Conservation (phyloP, 768 basidiomycete species). For the Pholiota conissans region DNA sequence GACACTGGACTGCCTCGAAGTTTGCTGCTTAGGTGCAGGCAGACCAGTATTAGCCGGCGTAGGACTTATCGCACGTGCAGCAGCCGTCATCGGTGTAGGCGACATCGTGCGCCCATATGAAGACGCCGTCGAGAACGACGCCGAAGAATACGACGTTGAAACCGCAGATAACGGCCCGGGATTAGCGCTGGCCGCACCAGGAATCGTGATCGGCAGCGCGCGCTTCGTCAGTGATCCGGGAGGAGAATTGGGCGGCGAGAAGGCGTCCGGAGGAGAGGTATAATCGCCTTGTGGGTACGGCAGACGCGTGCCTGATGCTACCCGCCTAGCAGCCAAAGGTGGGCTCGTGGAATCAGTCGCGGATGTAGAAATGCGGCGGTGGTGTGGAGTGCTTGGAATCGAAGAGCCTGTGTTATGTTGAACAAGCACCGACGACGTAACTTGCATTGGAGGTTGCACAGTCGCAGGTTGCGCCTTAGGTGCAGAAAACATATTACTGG, state of each 20-base stretch:
- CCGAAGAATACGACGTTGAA: slow-evolving; percentile 19
- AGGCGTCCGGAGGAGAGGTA: slow-evolving; percentile 57
- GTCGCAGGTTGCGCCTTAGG: slow-evolving; percentile 48
- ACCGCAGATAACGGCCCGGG: slow-evolving; percentile 18
- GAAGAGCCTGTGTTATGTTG: slow-evolving; percentile 28
- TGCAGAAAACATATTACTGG: slow-evolving; percentile 49
- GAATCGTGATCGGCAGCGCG: slow-evolving; percentile 48
- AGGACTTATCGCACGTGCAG: slow-evolving; percentile 22
- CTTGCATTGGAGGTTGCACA: slow-evolving; percentile 43
- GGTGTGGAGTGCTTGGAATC: slow-evolving; percentile 37
- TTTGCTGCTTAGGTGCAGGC: slow-evolving; percentile 40
- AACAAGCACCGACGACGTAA: slow-evolving; percentile 45
- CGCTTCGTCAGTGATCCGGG: slow-evolving; percentile 55
- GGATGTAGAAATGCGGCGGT: slow-evolving; percentile 40
- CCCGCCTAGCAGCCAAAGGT: slow-evolving; percentile 51
- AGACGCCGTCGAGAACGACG: slow-evolving; percentile 26
- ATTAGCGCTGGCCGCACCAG: slow-evolving; percentile 29
- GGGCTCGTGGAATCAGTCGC: slow-evolving; percentile 67
- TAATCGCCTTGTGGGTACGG: slow-evolving; percentile 89
- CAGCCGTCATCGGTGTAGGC: slow-evolving; percentile 14
- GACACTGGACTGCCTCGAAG: slow-evolving; percentile 51
- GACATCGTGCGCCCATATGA: slow-evolving; percentile 31
- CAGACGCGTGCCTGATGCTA: slow-evolving; percentile 52
- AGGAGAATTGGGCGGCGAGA: slow-evolving; percentile 44
- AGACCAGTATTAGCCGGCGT: slow-evolving; percentile 26